Evolutionary conservation across 441 rosid genomes (phyloP).

Genomic region (Brassica balearica): DNA sequence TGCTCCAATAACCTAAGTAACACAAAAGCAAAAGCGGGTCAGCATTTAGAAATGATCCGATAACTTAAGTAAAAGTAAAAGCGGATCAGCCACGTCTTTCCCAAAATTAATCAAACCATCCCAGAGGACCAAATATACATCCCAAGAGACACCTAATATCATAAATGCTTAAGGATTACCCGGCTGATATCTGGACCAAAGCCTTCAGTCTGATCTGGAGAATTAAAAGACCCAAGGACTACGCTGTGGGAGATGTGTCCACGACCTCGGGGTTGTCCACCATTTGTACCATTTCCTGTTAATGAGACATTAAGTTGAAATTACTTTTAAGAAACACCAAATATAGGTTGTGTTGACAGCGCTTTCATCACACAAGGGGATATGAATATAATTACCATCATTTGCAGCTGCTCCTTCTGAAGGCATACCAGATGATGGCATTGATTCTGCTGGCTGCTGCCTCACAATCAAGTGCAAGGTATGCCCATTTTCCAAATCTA

Average conservation of each 20-base stretch:
- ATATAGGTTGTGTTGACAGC: slow-evolving; percentile 10
- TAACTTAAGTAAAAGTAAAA: slow-evolving; percentile 57
- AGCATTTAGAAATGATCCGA: slow-evolving; percentile 78
- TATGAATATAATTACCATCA: slow-evolving; percentile 50
- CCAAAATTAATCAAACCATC: slow-evolving; percentile 13
- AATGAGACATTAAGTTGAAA: slow-evolving; percentile 14
- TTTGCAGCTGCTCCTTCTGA: slow-evolving; percentile 58
- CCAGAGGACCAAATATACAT: slow-evolving; percentile 15
- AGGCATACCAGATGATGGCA: slow-evolving; percentile 60
- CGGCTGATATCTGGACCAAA: slow-evolving; percentile 64
- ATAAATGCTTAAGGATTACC: slow-evolving; percentile 51
- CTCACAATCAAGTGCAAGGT: slow-evolving; percentile 91
- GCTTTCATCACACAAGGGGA: slow-evolving; percentile 22
- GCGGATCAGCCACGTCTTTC: slow-evolving; percentile 17
- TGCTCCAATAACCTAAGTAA: slow-evolving; percentile 80
- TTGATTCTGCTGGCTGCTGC: slow-evolving; percentile 74
- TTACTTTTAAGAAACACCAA: neutral
- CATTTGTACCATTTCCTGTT: slow-evolving; percentile 62
- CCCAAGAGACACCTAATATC: slow-evolving; percentile 10
- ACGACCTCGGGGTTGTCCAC: slow-evolving; percentile 64
- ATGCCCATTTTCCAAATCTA: slow-evolving; percentile 95
- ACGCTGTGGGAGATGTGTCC: slow-evolving; percentile 87
- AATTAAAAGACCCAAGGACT: slow-evolving; percentile 85
- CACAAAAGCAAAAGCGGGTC: slow-evolving; percentile 31
- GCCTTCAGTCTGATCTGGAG: slow-evolving; percentile 87